Base-by-base conservation (phyloP, 495 filamentous ascomycete species). In the Chaetomium tenue region DNA sequence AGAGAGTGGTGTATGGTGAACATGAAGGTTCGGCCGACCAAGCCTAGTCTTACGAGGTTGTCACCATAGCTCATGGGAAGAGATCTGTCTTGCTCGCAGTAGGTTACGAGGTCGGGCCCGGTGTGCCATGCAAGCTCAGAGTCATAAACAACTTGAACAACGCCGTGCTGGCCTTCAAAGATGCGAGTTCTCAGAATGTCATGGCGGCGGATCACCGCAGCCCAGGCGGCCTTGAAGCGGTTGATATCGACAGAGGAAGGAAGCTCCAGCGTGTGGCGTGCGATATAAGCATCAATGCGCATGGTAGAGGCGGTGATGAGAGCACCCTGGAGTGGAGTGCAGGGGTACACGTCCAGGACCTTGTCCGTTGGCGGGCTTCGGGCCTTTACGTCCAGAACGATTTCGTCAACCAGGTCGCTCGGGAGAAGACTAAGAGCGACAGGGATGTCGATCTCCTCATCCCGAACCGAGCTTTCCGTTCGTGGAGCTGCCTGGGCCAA, bases 361-460 rank as follows among this genome's bases (percentile, higher is more conserved):
- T 40, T n/a, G 42, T 25, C 47, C 1, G 48, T 20, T 3, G 47
- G 18, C 12, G 47, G 0, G 20, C 59, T 51, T 8, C 46, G 59
- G 18, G 59, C 5, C 47, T 48, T 52, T 3, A 61, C 30, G 18
- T 61, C 59, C 12, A 39, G 5, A 7, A 61, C 59, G 20, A 61
- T 61, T 39, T 61, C 59, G 33, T 61, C 28, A 12, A 61, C 59
- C 6, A 61, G 20, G 16, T 61, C 59, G 5, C 59, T 52, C 25
- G 59, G 59, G 15, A 61, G 59, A 18, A 61, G 30, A 18, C 59
- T 53, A n/a, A 61, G 22, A 15, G 59, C 59, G 9, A 52, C 30
- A 23, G 59, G 59, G n/a, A 61, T 53, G 48, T 61, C 59, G 30
- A 61, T 16, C 58, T 60, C 47, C 18, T 61, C 59, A n/a, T 37